Conservation (phyloP, 1,284 basidiomycete genomes). For the Melampsora larici-populina region DNA sequence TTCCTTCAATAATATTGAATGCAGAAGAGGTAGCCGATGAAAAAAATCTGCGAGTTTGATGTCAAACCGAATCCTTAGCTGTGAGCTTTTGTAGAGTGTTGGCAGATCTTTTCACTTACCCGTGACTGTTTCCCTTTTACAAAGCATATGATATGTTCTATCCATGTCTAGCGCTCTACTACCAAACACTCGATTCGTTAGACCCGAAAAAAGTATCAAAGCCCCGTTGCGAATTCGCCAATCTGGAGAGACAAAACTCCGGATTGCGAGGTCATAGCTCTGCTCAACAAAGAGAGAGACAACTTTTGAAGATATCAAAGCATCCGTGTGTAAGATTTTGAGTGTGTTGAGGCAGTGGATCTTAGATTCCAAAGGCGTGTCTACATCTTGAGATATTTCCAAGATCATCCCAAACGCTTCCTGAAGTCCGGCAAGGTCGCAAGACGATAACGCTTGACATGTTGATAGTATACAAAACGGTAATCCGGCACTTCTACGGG, state of each 20-base stretch:
- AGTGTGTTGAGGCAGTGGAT: conserved; percentile 36
- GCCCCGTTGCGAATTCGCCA: conserved; percentile 41
- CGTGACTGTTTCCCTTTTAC: conserved; percentile 31
- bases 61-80: not conserved
- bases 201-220: conserved; percentile 40
- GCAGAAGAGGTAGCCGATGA: conserved; percentile 17
- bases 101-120: conserved; percentile 13
- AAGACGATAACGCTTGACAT: conserved; percentile 34
- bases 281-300: conserved; percentile 33
- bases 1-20: conserved; percentile 33
- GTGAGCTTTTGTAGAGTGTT: not conserved
- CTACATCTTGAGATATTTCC: not conserved
- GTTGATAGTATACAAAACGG: conserved; percentile 40
- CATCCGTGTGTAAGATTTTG: conserved; percentile 38
- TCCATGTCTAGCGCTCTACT: conserved; percentile 12
- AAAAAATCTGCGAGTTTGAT: conserved; percentile 20
- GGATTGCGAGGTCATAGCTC: conserved; percentile 35
- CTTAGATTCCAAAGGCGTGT: conserved; percentile 22
- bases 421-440: not conserved
- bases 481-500: conserved; percentile 42
- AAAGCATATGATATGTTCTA: conserved; percentile 20
- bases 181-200: conserved; percentile 33
- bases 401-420: conserved; percentile 16
- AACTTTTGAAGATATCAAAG: conserved; percentile 13
- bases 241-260: conserved; percentile 34